Percentiles rank a stretch among this genome's conserved stretches.
Evolutionary conservation across 1,284 basidiomycete species (phyloP).

Genomic region (Ceratobasidium sp.): DNA sequence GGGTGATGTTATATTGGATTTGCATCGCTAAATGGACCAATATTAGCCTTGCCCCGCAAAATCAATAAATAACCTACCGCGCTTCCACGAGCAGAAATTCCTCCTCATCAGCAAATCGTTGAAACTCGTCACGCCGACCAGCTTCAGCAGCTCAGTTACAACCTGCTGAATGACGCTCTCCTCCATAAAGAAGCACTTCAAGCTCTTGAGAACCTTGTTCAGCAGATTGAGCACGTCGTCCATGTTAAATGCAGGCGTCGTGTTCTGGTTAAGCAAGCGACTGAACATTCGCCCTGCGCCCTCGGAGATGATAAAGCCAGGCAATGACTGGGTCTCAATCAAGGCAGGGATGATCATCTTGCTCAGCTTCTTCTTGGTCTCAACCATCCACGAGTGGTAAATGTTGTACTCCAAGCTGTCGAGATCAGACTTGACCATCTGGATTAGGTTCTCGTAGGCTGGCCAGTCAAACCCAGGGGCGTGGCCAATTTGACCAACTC

Average conservation of each 20-base stretch:
- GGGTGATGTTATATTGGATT: constrained; percentile 98
- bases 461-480: constrained; percentile 95
- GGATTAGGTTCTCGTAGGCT: constrained; percentile 95
- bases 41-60: background rate
- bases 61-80: constrained; percentile 65
- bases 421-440: constrained; percentile 97
- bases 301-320: constrained; percentile 97
- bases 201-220: constrained; percentile 97
- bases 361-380: constrained; percentile 94
- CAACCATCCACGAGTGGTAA: constrained; percentile 99
- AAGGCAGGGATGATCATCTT: constrained; percentile 99
- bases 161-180: constrained; percentile 98
- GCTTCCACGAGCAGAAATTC: constrained; percentile 99
- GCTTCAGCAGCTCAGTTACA: constrained; percentile 92
- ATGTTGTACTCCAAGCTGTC: constrained; percentile 99
- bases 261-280: constrained; percentile 84
- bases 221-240: constrained; percentile 97
- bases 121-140: constrained; percentile 97
- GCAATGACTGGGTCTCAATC: constrained; percentile 96
- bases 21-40: constrained; percentile 81
- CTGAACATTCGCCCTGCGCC: constrained; percentile 90
- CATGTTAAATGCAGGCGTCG: constrained; percentile 93
- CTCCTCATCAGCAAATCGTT: constrained; percentile 98
- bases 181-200: constrained; percentile 99
- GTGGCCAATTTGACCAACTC: constrained; percentile 96